Conservation (phyloP, 1,284 basidiomycete species). For the Lentinula novae-zelandiae region DNA sequence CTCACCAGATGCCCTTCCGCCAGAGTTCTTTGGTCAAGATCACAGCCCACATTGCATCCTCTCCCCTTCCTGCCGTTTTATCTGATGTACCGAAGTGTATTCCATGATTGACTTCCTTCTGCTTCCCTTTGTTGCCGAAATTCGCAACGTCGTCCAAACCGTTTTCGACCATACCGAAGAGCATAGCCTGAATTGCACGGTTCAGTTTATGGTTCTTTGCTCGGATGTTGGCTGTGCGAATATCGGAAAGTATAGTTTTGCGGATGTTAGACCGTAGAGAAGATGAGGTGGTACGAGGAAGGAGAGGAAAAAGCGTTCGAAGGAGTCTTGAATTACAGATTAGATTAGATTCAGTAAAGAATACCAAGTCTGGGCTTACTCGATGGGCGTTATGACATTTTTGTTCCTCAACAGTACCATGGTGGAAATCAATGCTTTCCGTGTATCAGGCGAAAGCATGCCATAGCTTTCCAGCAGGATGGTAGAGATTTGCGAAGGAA, state of each 20-base stretch:
- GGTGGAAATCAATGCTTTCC: conserved; percentile 83
- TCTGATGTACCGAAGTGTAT: conserved; percentile 30
- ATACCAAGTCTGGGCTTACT: conserved; percentile 51
- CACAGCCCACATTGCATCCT: conserved; percentile 98
- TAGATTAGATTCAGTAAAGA: not conserved
- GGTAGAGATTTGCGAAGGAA: conserved; percentile 74
- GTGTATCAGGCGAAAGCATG: conserved; percentile 70
- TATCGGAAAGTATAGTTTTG: conserved; percentile 95
- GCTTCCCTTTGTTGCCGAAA: conserved; percentile 77
- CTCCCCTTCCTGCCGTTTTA: conserved; percentile 47
- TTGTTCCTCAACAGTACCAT: conserved; percentile 93
- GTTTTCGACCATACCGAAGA: conserved; percentile 94
- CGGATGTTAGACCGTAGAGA: conserved; percentile 83
- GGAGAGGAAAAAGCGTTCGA: conserved; percentile 88
- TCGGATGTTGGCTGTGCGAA: conserved; percentile 87
- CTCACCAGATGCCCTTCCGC: conserved; percentile 90
- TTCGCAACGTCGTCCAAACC: conserved; percentile 78
- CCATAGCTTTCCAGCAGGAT: conserved; percentile 77
- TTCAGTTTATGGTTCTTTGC: conserved; percentile 96
- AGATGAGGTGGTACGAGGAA: conserved; percentile 87
- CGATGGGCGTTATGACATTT: conserved; percentile 87
- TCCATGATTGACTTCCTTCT: conserved; percentile 38
- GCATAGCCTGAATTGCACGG: conserved; percentile 91
- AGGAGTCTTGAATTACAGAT: conserved; percentile 60
- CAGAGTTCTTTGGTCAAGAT: conserved; percentile 93